Evolutionary conservation across 1,284 basidiomycete species (phyloP).

Genomic region (Gymnopus androsaceus): DNA sequence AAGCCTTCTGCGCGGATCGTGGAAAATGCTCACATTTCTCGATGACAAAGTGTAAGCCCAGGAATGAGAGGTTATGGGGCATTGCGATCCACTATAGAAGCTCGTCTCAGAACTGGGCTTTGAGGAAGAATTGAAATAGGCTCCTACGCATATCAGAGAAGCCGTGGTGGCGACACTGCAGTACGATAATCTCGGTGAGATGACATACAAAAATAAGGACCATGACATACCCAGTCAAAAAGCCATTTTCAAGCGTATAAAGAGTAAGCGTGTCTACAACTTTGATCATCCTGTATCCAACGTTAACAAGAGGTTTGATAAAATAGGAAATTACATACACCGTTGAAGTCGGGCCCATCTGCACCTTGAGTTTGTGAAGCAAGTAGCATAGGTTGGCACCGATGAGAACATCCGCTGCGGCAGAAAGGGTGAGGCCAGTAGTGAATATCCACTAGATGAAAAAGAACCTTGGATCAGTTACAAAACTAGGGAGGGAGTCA

Average conservation of each 20-base stretch:
- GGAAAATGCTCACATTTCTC: constrained; percentile 19
- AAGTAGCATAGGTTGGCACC: constrained; percentile 47
- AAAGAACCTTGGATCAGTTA: constrained; percentile 15
- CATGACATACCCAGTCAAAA: constrained; percentile 43
- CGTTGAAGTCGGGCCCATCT: constrained; percentile 5
- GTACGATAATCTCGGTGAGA: not conserved
- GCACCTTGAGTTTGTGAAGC: constrained; percentile 37
- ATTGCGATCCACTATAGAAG: constrained; percentile 23
- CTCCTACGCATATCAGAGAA: constrained; percentile 49
- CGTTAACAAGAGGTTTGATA: not conserved
- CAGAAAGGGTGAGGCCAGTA: constrained; percentile 48
- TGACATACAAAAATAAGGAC: not conserved
- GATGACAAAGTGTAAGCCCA: constrained; percentile 26
- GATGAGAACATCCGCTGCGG: constrained; percentile 49
- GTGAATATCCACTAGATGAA: constrained; percentile 49
- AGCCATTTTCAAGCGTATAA: constrained; percentile 56
- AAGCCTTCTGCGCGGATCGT: not conserved
- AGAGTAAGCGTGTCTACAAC: constrained; percentile 51
- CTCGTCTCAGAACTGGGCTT: not conserved
- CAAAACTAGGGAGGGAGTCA: not conserved
- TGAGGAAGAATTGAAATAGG: not conserved
- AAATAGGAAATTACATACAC: constrained; percentile 14
- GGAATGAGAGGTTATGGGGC: constrained; percentile 23
- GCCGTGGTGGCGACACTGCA: constrained; percentile 36
- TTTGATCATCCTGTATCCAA: constrained; percentile 43